Evolutionary conservation across 495 filamentous ascomycete genomes (phyloP).

Genomic region (Neurospora terricola): DNA sequence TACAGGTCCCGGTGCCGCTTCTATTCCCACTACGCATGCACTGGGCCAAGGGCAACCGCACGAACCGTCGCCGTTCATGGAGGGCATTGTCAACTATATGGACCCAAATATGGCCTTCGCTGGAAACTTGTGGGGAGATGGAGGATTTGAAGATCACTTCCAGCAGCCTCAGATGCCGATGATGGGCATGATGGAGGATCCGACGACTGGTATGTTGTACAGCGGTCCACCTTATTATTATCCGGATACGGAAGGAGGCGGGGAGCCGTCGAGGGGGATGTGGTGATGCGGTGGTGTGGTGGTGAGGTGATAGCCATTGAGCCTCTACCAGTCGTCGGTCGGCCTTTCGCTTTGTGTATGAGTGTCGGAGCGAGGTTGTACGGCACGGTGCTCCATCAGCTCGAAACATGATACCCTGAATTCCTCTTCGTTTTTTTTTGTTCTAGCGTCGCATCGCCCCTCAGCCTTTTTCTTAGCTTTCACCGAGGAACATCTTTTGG

Average conservation of each 20-base stretch:
- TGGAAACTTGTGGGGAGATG: neutral
- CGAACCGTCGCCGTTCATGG: neutral
- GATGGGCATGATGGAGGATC: neutral
- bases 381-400: neutral
- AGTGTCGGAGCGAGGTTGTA: neutral
- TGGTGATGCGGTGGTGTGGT: neutral
- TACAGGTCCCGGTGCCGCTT: neutral
- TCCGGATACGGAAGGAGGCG: neutral
- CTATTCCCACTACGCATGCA: neutral
- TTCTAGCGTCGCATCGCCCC: neutral
- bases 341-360: neutral
- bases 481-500: neutral
- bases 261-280: neutral
- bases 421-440: neutral
- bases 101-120: neutral
- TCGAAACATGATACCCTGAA: neutral
- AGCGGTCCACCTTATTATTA: neutral
- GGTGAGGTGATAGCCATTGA: neutral
- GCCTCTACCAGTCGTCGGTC: neutral
- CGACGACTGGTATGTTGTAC: neutral
- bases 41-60: neutral
- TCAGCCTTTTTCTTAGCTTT: neutral
- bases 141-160: neutral
- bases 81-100: neutral
- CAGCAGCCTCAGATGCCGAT: conserved; percentile 1